Evolutionary conservation across 805 yeast genomes (phyloP).

Genomic region (Yarrowia sp.): DNA sequence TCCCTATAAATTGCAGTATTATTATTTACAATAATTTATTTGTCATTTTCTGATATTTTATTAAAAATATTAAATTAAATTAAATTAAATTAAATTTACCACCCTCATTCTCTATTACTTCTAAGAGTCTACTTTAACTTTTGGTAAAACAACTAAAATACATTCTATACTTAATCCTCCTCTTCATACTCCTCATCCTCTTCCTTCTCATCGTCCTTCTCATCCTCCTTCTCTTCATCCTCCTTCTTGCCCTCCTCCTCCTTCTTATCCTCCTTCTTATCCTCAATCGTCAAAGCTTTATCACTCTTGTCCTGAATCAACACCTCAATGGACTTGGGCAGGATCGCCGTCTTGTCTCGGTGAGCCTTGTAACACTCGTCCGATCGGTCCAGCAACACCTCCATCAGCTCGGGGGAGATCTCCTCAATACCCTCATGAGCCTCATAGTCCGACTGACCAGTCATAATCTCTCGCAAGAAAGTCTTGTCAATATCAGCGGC

Average conservation of each 20-base stretch:
- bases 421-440: not conserved
- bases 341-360: not conserved
- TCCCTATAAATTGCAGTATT: too few species aligned
- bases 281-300: not conserved
- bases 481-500: not conserved
- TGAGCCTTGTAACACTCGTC: not conserved
- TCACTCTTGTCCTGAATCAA: not conserved
- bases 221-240: not conserved
- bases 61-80: too few species aligned
- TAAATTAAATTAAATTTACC: too few species aligned
- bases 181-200: not conserved
- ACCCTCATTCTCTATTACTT: too few species aligned
- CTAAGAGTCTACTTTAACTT: too few species aligned
- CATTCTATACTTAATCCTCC: not conserved
- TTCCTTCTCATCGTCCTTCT: not conserved
- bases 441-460: not conserved
- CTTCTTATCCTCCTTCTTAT: not conserved
- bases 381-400: not conserved
- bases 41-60: too few species aligned
- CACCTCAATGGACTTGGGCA: conserved; percentile 8
- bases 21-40: too few species aligned
- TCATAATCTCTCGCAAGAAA: not conserved
- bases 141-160: too few species aligned
- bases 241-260: not conserved
- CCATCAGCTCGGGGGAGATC: conserved; percentile 1